These are phyloP conservation scores for Sarocladiaceae sp. DNA, from an alignment of 2,329 filamentous ascomycete genomes.

Conservation along the genomic window DNA sequence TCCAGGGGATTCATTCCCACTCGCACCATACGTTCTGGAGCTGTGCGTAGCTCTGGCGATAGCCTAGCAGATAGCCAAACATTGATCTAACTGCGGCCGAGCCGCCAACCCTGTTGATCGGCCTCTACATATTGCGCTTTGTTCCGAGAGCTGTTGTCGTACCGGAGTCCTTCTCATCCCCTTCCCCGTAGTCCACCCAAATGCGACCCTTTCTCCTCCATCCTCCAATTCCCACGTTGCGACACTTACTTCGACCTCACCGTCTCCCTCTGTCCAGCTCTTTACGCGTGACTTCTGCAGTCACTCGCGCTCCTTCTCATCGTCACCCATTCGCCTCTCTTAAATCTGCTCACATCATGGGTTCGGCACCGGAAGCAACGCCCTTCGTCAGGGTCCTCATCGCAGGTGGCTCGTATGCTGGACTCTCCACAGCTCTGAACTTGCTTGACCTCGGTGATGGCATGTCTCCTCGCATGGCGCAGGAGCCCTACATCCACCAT, in stretches of 20 bases:
- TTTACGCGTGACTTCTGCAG: background rate
- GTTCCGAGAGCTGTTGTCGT: background rate
- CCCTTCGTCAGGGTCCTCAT: slow-evolving; percentile 45
- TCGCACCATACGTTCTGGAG: too few relatives aligned
- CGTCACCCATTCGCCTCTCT: background rate
- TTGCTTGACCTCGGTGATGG: slow-evolving; percentile 60
- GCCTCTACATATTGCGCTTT: background rate
- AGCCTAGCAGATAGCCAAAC: too few relatives aligned
- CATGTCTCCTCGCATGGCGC: slow-evolving; percentile 38
- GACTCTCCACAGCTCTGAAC: slow-evolving; percentile 60
- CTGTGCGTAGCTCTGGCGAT: too few relatives aligned
- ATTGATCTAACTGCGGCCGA: too few relatives aligned
- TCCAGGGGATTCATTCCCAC: too few relatives aligned
- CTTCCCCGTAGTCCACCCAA: too few relatives aligned
- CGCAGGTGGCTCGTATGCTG: slow-evolving; percentile 67
- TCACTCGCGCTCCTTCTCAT: background rate
- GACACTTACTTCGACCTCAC: background rate
- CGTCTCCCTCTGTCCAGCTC: background rate
- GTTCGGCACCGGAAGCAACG: background rate
- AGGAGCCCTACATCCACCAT: slow-evolving; percentile 31
- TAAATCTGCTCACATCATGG: background rate
- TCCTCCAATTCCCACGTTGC: background rate
- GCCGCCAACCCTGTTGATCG: too few relatives aligned
- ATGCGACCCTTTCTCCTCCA: slow-evolving; percentile 7
- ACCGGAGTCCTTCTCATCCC: too few relatives aligned